phyloP scores from a whole-genome alignment of 2,329 filamentous ascomycete genomes.

The Ascochyta lentis region DNA sequence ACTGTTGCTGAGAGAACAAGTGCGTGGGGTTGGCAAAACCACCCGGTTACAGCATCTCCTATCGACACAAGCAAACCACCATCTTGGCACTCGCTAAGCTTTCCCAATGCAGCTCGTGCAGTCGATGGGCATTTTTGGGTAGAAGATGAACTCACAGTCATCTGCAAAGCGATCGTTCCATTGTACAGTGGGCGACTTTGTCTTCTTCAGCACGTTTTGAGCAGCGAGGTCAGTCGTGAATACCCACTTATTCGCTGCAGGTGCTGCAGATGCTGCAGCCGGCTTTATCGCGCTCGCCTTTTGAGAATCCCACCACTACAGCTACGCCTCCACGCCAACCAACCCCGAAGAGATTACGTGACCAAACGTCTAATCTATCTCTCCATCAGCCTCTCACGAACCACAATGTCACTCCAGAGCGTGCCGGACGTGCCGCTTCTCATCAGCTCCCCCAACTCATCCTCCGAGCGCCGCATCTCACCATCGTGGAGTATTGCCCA shows the following conservation, averaged over 20 bases:
- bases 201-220: background rate
- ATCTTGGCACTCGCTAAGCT: slow-evolving; percentile 31
- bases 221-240: background rate
- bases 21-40: background rate
- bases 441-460: slow-evolving; percentile 76
- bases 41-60: slow-evolving; percentile 6
- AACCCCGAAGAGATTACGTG: slow-evolving; percentile 9
- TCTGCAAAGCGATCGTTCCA: background rate
- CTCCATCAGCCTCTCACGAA: slow-evolving; percentile 8
- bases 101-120: slow-evolving; percentile 17
- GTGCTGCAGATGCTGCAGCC: slow-evolving; percentile 7
- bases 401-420: slow-evolving; percentile 44
- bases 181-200: background rate
- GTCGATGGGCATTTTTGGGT: background rate
- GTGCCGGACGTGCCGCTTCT: slow-evolving; percentile 78
- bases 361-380: slow-evolving; percentile 20
- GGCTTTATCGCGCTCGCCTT: slow-evolving; percentile 5
- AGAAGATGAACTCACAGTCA: background rate
- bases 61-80: slow-evolving; percentile 25
- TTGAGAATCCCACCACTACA: slow-evolving; percentile 12
- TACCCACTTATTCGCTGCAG: background rate
- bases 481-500: slow-evolving; percentile 88
- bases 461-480: slow-evolving; percentile 88
- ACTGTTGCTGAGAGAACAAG: background rate
- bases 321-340: slow-evolving; percentile 18